Conservation (phyloP, 495 filamentous ascomycete species). For the Lepraria neglecta region DNA sequence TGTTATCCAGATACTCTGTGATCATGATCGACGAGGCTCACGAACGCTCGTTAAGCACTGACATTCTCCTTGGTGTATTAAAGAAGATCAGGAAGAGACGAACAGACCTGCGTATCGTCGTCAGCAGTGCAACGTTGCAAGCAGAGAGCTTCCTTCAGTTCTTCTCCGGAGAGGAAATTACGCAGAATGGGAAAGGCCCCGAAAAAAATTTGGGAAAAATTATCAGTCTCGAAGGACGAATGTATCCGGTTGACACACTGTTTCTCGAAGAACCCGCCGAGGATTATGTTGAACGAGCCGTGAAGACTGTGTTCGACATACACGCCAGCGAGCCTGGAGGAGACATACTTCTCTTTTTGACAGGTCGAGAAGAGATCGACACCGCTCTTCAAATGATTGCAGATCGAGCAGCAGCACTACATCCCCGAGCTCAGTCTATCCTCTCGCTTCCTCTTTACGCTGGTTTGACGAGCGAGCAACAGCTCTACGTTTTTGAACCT, state of each 20-base stretch:
- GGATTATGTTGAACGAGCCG: constrained; percentile 80
- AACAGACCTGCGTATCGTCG: constrained; percentile 77
- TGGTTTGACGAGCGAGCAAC: constrained; percentile 79
- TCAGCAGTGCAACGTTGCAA: constrained; percentile 91
- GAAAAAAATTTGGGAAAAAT: constrained; percentile 57
- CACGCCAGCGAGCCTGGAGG: constrained; percentile 79
- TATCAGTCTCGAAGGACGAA: constrained; percentile 83
- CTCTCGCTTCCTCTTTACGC: constrained; percentile 82
- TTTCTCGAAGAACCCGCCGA: constrained; percentile 76
- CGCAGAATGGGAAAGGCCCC: constrained; percentile 15
- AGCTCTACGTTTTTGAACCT: constrained; percentile 87
- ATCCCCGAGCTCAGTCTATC: constrained; percentile 61
- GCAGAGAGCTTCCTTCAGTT: constrained; percentile 83
- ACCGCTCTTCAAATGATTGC: constrained; percentile 67
- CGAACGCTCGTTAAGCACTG: constrained; percentile 89
- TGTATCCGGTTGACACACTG: constrained; percentile 84
- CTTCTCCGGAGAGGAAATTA: constrained; percentile 52
- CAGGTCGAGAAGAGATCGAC: constrained; percentile 92
- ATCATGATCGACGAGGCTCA: constrained; percentile 99
- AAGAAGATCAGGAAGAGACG: constrained; percentile 87
- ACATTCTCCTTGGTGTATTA: constrained; percentile 85
- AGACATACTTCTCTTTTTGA: constrained; percentile 88
- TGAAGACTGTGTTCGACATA: constrained; percentile 89
- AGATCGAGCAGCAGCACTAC: constrained; percentile 69
- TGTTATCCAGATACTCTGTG: constrained; percentile 87